Conservation (phyloP, 208 protist species). For the Leptomonas pyrrhocoris region DNA sequence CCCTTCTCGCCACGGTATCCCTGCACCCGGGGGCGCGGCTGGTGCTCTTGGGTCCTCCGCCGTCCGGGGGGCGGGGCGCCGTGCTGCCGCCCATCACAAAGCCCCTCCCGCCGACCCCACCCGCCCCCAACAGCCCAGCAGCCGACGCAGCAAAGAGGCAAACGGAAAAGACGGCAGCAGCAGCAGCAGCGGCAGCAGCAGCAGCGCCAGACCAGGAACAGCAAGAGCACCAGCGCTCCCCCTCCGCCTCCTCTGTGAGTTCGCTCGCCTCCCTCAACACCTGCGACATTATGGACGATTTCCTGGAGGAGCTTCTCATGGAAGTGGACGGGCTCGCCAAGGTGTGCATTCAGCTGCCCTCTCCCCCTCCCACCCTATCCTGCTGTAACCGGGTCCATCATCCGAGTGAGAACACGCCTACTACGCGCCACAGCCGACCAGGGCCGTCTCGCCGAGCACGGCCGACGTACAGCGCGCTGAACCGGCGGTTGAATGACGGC, state of each 20-base stretch:
- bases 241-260: slow-evolving; percentile 12
- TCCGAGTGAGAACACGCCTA: not conserved
- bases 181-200: too few relatives aligned
- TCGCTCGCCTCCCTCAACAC: slow-evolving; percentile 37
- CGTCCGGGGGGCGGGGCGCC: too few relatives aligned
- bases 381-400: slow-evolving; percentile 6
- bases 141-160: too few relatives aligned
- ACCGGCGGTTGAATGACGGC: slow-evolving; percentile 32
- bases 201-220: not conserved
- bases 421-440: too few relatives aligned
- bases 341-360: slow-evolving; percentile 58
- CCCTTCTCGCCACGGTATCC: not conserved
- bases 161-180: not conserved
- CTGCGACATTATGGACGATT: slow-evolving; percentile 32
- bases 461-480: slow-evolving; percentile 26
- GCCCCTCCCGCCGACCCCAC: too few relatives aligned
- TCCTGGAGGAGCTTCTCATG: slow-evolving; percentile 39
- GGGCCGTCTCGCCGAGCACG: not conserved
- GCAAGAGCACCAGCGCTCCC: not conserved
- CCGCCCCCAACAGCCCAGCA: too few relatives aligned
- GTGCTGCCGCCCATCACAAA: too few relatives aligned
- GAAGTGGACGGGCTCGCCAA: slow-evolving; percentile 51
- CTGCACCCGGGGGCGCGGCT: too few relatives aligned
- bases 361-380: slow-evolving; percentile 25
- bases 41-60: too few relatives aligned